Percentiles rank a stretch among this genome's conserved stretches.
Evolutionary conservation across 2,329 filamentous ascomycete genomes (phyloP).

Genomic region (Cladosporium halotolerans): DNA sequence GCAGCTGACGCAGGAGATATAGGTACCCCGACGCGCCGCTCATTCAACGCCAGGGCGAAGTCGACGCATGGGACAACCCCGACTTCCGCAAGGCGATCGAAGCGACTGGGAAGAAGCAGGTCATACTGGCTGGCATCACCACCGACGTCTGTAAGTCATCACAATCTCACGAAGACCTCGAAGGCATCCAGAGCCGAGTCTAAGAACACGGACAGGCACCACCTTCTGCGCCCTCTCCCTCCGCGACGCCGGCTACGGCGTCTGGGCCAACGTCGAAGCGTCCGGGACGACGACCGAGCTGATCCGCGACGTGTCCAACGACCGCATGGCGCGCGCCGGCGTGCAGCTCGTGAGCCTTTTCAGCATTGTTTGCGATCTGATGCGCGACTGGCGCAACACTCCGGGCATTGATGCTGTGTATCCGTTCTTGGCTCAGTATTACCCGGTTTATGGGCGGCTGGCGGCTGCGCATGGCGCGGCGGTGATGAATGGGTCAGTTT

Average conservation of each 20-base stretch:
- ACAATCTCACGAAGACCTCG: neutral
- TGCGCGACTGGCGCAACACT: slow-evolving; percentile 62
- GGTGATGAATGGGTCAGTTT: slow-evolving; percentile 53
- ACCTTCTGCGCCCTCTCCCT: slow-evolving; percentile 69
- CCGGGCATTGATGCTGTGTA: slow-evolving; percentile 50
- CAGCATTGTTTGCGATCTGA: slow-evolving; percentile 59
- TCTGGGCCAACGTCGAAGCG: slow-evolving; percentile 68
- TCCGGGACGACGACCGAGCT: slow-evolving; percentile 59
- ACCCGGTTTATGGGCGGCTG: slow-evolving; percentile 59
- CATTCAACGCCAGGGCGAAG: slow-evolving; percentile 63
- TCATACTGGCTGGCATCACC: slow-evolving; percentile 66
- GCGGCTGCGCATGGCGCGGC: slow-evolving; percentile 57
- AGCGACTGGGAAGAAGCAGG: slow-evolving; percentile 60
- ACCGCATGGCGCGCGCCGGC: slow-evolving; percentile 60
- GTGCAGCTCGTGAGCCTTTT: slow-evolving; percentile 60
- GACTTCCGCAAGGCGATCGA: slow-evolving; percentile 61
- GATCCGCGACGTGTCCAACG: slow-evolving; percentile 58
- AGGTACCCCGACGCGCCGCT: slow-evolving; percentile 62
- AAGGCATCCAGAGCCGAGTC: neutral
- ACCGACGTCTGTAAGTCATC: slow-evolving; percentile 62
- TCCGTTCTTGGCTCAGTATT: slow-evolving; percentile 59
- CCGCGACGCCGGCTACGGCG: slow-evolving; percentile 62
- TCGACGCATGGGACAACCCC: slow-evolving; percentile 70
- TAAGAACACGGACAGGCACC: slow-evolving; percentile 41
- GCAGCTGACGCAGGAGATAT: neutral